Conservation (phyloP, 2,329 filamentous ascomycete species). For the Aspergillus ruber region DNA sequence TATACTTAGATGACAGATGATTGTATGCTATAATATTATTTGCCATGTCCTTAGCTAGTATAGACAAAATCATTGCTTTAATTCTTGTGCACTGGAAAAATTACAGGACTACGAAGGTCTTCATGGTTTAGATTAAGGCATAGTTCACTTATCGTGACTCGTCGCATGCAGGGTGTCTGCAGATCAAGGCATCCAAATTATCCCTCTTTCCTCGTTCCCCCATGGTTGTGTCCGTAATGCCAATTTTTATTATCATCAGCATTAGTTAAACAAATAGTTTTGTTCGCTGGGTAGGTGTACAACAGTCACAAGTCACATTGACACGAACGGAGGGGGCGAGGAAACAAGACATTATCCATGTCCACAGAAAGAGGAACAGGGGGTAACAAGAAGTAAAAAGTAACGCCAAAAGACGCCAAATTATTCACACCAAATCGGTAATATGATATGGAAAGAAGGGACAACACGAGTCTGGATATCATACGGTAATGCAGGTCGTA, state of each 20-base stretch:
- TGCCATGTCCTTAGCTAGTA: too few relatives aligned
- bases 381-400: slow-evolving; percentile 6
- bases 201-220: background rate
- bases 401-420: slow-evolving; percentile 22
- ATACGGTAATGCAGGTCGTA: slow-evolving; percentile 21
- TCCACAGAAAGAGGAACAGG: slow-evolving; percentile 5
- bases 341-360: slow-evolving; percentile 9
- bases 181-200: background rate
- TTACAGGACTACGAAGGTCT: too few relatives aligned
- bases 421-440: slow-evolving; percentile 25
- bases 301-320: slow-evolving; percentile 1
- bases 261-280: slow-evolving; percentile 1
- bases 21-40: background rate
- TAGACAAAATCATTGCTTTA: too few relatives aligned
- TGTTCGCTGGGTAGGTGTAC: background rate
- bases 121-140: too few relatives aligned
- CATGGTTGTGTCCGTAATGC: background rate
- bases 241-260: slow-evolving; percentile 3
- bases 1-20: background rate
- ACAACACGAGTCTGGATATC: slow-evolving; percentile 20
- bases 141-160: too few relatives aligned
- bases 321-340: slow-evolving; percentile 2
- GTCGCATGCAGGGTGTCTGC: background rate
- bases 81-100: too few relatives aligned
- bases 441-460: slow-evolving; percentile 8